phyloP scores from a whole-genome alignment of 1,284 basidiomycete genomes.

The Thelephora terrestris region DNA sequence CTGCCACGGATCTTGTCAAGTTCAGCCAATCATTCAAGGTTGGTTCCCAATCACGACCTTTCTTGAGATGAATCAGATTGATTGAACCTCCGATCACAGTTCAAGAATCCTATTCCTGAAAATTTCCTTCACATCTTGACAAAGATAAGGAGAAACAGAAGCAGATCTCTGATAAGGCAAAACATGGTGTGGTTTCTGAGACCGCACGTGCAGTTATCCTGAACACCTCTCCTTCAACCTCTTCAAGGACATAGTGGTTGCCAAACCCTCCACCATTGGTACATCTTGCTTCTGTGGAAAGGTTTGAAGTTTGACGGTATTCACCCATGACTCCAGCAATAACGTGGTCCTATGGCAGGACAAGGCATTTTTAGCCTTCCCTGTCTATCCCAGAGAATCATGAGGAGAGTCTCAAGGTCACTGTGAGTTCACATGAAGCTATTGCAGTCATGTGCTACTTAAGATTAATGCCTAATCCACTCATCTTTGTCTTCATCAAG shows the following conservation, averaged over 20 bases:
- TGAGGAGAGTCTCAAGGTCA: too few relatives aligned
- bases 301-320: constrained; percentile 2
- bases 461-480: too few relatives aligned
- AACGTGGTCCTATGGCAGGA: constrained; percentile 83
- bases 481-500: too few relatives aligned
- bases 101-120: constrained; percentile 89
- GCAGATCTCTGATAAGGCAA: constrained; percentile 69
- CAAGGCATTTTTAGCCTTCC: constrained; percentile 66
- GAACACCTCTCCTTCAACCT: constrained; percentile 46
- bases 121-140: constrained; percentile 89
- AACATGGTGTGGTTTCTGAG: constrained; percentile 52
- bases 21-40: constrained; percentile 95
- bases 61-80: constrained; percentile 2
- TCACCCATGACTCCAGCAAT: constrained; percentile 36
- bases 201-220: constrained; percentile 58
- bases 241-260: constrained; percentile 79
- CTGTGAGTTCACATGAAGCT: too few relatives aligned
- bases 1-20: constrained; percentile 84
- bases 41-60: not conserved
- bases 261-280: constrained; percentile 66
- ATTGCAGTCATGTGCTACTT: too few relatives aligned
- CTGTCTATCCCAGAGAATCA: too few relatives aligned
- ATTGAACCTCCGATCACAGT: constrained; percentile 31
- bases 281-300: constrained; percentile 23
- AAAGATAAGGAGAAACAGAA: constrained; percentile 86